Evolutionary conservation across 202 grass and related monocot genomes (phyloP), one percentile per base, ranked within the genome.

Genomic region (Carex arenaria): DNA sequence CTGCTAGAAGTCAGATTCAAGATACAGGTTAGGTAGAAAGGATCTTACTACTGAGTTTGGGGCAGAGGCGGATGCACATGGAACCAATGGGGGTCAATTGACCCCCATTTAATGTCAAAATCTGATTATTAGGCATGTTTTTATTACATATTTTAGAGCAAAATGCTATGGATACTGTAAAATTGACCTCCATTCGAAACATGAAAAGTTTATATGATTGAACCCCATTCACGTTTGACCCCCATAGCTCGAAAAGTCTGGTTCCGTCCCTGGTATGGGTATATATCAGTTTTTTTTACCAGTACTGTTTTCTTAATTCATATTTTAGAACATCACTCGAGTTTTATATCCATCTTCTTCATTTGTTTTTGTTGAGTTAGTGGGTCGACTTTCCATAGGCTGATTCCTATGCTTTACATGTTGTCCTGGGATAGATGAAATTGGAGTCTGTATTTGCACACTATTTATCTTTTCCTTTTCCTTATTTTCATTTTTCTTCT

Each of bases 401-500:
- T 76, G 51, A 31, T 76, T 55, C 8, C 30, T 76, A 76, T 47
- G 51, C 47, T 55, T 5, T 59, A 19, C 9, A 30, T 38, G 3
- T 59, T 59, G 15, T 34, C 19, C 2, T 11, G 14, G 47, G 1
- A 4, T 59, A 60, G 17, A 53, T 38, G 10, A 74, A 30, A 12
- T 38, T 60, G 73, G 53, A 20, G 7, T 10, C 53, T 59, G 3
- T 78, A 15, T 78, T 78, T 78, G 15, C 30, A 36, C 7, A 5
- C 17, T 18, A 15, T 22, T 70, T 22, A 43, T 70, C 8, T 45
- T 36, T 45, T 70, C 18, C 15, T 43, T 70, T 43, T 1, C 53
- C 60, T 74, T 76, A 64, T 63, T 85, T 47, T 40, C 22, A 45
- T 31, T 69, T 52, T 82, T 20, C 32, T 72, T 84, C 28, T 22